phyloP scores from a whole-genome alignment of 768 basidiomycete species.

The Tylopilus rubrobrunneus region DNA sequence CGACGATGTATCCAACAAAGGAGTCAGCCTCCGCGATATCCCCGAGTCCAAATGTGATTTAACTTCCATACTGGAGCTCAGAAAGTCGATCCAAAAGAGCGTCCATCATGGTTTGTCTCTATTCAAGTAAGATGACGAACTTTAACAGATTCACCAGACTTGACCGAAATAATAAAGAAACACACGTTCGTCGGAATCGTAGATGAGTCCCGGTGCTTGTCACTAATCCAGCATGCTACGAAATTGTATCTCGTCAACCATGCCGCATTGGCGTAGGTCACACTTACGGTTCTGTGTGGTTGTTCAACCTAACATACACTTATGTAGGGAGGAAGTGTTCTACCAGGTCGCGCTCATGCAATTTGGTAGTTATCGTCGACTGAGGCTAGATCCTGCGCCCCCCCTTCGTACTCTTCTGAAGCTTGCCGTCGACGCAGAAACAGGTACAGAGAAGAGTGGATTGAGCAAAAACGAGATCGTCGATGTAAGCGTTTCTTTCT shows the following conservation, averaged over 20 bases:
- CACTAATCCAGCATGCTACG: conserved; percentile 82
- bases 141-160: conserved; percentile 41
- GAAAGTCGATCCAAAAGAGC: conserved; percentile 53
- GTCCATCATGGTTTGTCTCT: conserved; percentile 63
- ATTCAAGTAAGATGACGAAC: background rate
- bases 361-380: conserved; percentile 75
- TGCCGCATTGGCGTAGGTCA: conserved; percentile 71
- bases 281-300: background rate
- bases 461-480: conserved; percentile 62
- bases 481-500: conserved; percentile 46
- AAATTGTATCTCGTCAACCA: conserved; percentile 91
- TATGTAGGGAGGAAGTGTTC: conserved; percentile 81
- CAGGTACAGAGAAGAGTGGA: conserved; percentile 45
- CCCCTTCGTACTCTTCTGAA: conserved; percentile 63
- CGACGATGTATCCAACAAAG: conserved; percentile 15
- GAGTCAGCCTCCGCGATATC: conserved; percentile 46
- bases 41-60: conserved; percentile 74
- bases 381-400: conserved; percentile 83
- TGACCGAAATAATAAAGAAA: conserved; percentile 79
- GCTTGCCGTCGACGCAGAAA: conserved; percentile 73
- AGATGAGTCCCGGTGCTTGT: conserved; percentile 66
- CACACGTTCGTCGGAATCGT: conserved; percentile 94
- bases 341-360: conserved; percentile 92
- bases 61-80: conserved; percentile 66
- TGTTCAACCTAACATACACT: background rate